Percentiles rank a stretch among this genome's conserved stretches.
phyloP scores from a whole-genome alignment of 1,284 basidiomycete genomes.

The Apiotrichum domesticum region DNA sequence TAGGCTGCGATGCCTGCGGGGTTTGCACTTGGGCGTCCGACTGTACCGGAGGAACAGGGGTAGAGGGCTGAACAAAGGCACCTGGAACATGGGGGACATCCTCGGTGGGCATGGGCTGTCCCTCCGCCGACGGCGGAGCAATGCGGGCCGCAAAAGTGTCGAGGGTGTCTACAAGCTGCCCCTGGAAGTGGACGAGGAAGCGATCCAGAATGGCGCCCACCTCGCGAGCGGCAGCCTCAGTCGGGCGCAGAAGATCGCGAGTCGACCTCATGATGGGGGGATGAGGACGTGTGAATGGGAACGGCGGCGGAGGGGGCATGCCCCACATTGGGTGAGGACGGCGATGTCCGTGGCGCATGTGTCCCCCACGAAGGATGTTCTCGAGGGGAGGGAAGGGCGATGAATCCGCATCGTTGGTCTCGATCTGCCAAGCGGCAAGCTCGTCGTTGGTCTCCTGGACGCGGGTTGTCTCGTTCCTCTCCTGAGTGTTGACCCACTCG shows the following conservation, averaged over 20 bases:
- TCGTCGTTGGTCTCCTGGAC: conserved; percentile 27
- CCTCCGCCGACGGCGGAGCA: conserved; percentile 8
- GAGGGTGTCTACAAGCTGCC: conserved; percentile 41
- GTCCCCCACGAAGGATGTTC: conserved; percentile 18
- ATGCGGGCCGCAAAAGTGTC: conserved; percentile 24
- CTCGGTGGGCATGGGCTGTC: not conserved
- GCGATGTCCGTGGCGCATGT: conserved; percentile 3
- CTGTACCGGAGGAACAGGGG: not conserved
- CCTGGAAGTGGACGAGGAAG: conserved; percentile 43
- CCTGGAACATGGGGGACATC: conserved; percentile 27
- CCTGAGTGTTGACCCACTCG: conserved; percentile 22
- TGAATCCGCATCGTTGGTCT: conserved; percentile 10
- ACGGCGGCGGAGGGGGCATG: not conserved
- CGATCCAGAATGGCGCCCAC: conserved; percentile 41
- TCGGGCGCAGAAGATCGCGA: conserved; percentile 9
- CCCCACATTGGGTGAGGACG: conserved; percentile 2
- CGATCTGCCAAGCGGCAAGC: conserved; percentile 35
- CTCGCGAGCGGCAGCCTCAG: conserved; percentile 24
- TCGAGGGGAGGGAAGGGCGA: conserved; percentile 38
- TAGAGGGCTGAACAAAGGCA: conserved; percentile 22
- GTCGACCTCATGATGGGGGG: conserved; percentile 2
- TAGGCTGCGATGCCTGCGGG: not conserved
- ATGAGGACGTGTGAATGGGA: not conserved
- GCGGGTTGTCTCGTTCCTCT: conserved; percentile 7
- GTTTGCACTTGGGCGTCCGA: conserved; percentile 2